Conservation (phyloP, 2,329 filamentous ascomycete genomes). For the Ceratocystis ficicola region DNA sequence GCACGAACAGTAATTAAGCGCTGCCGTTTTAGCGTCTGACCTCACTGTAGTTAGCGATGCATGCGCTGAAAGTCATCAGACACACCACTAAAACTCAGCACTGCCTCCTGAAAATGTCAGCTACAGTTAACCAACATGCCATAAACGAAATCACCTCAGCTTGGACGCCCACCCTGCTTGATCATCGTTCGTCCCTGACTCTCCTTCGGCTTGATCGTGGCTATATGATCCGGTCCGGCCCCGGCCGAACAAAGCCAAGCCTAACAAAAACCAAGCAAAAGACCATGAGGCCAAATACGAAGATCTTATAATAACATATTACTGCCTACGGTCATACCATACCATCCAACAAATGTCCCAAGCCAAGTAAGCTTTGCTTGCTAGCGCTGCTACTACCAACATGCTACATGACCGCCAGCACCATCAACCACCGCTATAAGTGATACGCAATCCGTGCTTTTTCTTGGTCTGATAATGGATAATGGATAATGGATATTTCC, state of each 20-base stretch:
- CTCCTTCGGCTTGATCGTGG: background rate
- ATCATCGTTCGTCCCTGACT: background rate
- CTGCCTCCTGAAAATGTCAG: no score
- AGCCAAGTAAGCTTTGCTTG: constrained; percentile 2
- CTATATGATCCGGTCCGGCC: background rate
- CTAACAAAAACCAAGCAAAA: background rate
- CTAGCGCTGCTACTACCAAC: constrained; percentile 6
- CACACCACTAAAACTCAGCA: no score
- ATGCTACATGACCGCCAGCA: background rate
- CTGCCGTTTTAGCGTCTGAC: no score
- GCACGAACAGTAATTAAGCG: no score
- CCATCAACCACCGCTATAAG: background rate
- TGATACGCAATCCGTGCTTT: background rate
- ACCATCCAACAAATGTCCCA: background rate
- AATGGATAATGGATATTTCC: background rate
- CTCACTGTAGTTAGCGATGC: no score
- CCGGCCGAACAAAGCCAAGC: background rate
- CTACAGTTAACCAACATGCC: no score
- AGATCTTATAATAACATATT: constrained; percentile 2
- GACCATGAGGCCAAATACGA: background rate
- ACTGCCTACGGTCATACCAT: background rate
- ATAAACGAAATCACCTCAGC: background rate
- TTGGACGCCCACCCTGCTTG: background rate
- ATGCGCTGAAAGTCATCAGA: no score
- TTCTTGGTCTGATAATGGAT: background rate